Evolutionary conservation across 768 basidiomycete genomes (phyloP), one percentile per base, ranked within the genome.

Genomic region (Rhodotorula kratochvilovae): DNA sequence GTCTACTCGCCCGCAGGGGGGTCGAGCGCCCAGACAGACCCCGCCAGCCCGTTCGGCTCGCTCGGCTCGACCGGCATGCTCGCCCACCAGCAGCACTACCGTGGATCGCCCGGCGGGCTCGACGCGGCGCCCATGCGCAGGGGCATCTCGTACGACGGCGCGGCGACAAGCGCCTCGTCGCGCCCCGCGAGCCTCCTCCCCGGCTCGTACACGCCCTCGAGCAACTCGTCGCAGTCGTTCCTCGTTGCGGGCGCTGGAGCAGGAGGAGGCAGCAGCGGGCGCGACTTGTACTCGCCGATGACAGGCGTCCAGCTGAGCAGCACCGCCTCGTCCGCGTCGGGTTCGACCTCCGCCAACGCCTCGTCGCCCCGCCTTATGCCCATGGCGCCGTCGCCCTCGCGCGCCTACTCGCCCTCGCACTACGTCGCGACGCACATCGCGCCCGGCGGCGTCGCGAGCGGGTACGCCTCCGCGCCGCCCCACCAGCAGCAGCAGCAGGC

Each of bases 1-100:
- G 59, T 43, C 51, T 70, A 73, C 72, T 69, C 72, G 42, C 56
- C 70, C 42, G 35, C 56, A 35, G n/a, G 43, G 35, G 13, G 35
- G 50, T 66, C 58, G 36, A 21, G 43, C 50, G 35, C 10, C 25
- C 12, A 43, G 7, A 7, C 27, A 25, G 57, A 29, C 39, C 5
- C 15, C 12, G 11, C 25, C 5, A 50, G 11, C 48, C 48, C 48
- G 25, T 50, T 25, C 35, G 55, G 21, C 39, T 7, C n/a, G 50
- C 13, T 61, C 46, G 46, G 35, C 21, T 42, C 36, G 21, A n/a
- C n/a, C n/a, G 57, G 25, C 43, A 7, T 10, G 39, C 25, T 10
- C 10, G 23, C 42, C 27, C 36, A 29, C 27, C 58, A 29, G 29
- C 29, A 21, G 4, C 39, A n/a, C 31, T 19, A 39, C 35, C 12